Percentiles rank a stretch among this genome's conserved stretches.
Conservation (phyloP, 2,329 filamentous ascomycete species). For the Lasiodiplodia theobromae region DNA sequence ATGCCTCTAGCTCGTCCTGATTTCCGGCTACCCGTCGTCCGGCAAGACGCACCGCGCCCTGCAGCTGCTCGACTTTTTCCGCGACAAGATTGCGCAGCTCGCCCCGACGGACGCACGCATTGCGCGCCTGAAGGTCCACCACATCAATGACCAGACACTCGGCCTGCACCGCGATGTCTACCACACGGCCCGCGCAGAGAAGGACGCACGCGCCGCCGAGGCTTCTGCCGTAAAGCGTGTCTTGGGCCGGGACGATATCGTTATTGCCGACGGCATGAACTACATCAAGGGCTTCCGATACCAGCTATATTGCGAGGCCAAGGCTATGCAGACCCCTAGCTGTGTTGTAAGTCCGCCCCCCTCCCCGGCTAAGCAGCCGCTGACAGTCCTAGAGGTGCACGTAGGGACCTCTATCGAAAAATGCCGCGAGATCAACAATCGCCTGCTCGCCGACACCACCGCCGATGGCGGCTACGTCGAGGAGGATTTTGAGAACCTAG, state of each 20-base stretch:
- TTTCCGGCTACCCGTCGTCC: constrained; percentile 69
- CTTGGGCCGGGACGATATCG: constrained; percentile 74
- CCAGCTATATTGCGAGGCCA: constrained; percentile 84
- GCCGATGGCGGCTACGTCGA: constrained; percentile 58
- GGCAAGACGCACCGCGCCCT: constrained; percentile 67
- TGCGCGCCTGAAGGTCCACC: constrained; percentile 69
- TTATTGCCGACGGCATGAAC: constrained; percentile 81
- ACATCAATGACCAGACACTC: constrained; percentile 76
- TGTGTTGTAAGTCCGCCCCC: constrained; percentile 66
- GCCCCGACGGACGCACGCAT: constrained; percentile 54
- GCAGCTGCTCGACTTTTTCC: constrained; percentile 71
- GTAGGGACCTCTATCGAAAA: constrained; percentile 63
- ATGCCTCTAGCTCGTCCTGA: constrained; percentile 61
- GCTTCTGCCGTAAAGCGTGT: constrained; percentile 81
- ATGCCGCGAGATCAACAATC: constrained; percentile 67
- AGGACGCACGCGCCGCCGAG: constrained; percentile 78
- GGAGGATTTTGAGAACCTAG: constrained; percentile 77
- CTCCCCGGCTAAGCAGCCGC: constrained; percentile 23
- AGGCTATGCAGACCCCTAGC: constrained; percentile 76
- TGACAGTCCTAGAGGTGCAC: constrained; percentile 59
- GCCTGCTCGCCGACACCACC: constrained; percentile 54
- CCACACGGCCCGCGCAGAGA: constrained; percentile 79
- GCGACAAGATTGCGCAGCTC: constrained; percentile 61
- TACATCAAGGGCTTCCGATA: constrained; percentile 93
- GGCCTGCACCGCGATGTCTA: constrained; percentile 75